phyloP scores from a whole-genome alignment of 2,329 filamentous ascomycete species.

The Aspergillaceae sp. region DNA sequence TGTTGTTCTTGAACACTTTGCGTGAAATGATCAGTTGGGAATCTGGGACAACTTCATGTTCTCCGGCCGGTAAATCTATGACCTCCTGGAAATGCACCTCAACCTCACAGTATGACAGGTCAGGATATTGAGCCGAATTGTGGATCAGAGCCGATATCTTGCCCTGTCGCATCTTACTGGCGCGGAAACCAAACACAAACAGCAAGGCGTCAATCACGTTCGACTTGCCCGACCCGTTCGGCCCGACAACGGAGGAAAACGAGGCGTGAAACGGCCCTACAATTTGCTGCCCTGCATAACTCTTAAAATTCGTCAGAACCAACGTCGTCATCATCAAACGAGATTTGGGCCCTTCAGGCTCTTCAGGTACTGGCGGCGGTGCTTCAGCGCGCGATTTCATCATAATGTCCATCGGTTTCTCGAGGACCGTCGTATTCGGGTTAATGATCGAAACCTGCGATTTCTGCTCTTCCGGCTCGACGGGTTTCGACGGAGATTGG shows the following conservation, averaged over 20 bases:
- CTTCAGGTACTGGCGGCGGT: slow-evolving; percentile 53
- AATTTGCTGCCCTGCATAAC: slow-evolving; percentile 89
- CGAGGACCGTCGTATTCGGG: slow-evolving; percentile 66
- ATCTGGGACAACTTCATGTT: slow-evolving; percentile 67
- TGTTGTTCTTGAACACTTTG: slow-evolving; percentile 93
- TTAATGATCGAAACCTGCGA: slow-evolving; percentile 55
- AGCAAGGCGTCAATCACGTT: slow-evolving; percentile 97
- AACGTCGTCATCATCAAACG: slow-evolving; percentile 90
- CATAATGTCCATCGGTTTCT: slow-evolving; percentile 89
- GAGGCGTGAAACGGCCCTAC: slow-evolving; percentile 95
- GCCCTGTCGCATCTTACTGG: slow-evolving; percentile 98
- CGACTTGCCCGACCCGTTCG: slow-evolving; percentile 96
- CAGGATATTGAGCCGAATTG: slow-evolving; percentile 79
- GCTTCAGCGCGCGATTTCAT: slow-evolving; percentile 71
- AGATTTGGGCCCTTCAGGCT: slow-evolving; percentile 68
- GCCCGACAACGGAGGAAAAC: slow-evolving; percentile 94
- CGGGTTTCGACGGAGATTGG: slow-evolving; percentile 42
- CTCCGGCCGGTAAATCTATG: slow-evolving; percentile 72
- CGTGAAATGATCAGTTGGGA: slow-evolving; percentile 83
- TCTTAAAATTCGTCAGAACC: slow-evolving; percentile 95
- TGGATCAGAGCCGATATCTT: slow-evolving; percentile 97
- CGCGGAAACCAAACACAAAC: slow-evolving; percentile 98
- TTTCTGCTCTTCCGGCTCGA: slow-evolving; percentile 32
- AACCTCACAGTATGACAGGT: slow-evolving; percentile 87
- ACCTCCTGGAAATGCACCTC: slow-evolving; percentile 96